Base-by-base conservation (phyloP, 768 basidiomycete genomes). In the Phanerochaete sordida region DNA sequence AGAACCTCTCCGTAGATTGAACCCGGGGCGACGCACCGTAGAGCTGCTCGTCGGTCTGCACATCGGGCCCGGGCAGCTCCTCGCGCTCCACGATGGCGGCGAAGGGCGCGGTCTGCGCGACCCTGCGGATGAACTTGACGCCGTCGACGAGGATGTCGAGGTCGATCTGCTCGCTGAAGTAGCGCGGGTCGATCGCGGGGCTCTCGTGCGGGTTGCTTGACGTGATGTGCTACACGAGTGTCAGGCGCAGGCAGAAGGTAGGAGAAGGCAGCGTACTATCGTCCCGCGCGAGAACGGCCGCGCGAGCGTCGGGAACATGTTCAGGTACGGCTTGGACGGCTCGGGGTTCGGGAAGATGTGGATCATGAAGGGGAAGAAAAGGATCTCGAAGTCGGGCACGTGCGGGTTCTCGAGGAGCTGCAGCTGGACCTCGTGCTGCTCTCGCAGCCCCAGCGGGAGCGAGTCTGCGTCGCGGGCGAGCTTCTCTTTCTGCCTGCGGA, bases 241-340 rank as follows among this genome's bases (percentile, higher is more conserved):
- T 19, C 39, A 11, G 39, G 8, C 3, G 31, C 47, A 3, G 35
- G 30, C 21, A 33, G 47, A 21, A 28, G 19, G 27, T 39, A 43
- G 11, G 13, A 26, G 37, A 27, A 15, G 15, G 33, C 6, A 15
- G 70, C 77, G 37, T 51, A 81, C 81, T 58, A 84, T 78, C 0
- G 77, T 74, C 1, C 84, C 82, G 11, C 81, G 70, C 11, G 78
- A 80, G 62, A 81, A 75, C 1, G 74, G 73, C 49, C 82, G 77
- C 56, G 79, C 78, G 19, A 74, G 62, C 0, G 72, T 69, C 6
- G 65, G 65, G 7, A 72, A 48, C 15, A 82, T 47, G 0, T 77
- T 75, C 24, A 79, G 49, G 62, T 84, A 84, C 23, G 68, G 73
- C 64, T 78, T 80, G 0, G 75, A 76, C 0, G 73, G 63, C 58